Conservation (phyloP, 2,329 filamentous ascomycete species). For the Arthrobotrys pseudoclavata region DNA sequence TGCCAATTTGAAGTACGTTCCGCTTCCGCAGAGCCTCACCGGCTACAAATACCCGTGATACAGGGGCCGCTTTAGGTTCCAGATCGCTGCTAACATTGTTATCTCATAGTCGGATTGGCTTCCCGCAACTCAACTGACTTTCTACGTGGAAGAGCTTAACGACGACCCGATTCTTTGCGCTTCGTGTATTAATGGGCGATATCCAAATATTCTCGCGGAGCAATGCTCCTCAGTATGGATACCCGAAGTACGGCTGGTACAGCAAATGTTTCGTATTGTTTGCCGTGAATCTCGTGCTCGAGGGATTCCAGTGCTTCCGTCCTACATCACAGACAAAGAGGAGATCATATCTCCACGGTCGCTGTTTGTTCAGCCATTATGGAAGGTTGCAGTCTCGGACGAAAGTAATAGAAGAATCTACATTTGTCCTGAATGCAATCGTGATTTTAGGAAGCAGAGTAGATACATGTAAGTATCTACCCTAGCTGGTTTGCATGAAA, state of each 20-base stretch:
- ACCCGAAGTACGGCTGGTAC: not conserved
- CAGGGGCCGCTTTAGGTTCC: not conserved
- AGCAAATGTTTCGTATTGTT: constrained; percentile 53
- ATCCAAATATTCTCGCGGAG: constrained; percentile 48
- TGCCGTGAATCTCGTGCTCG: constrained; percentile 49
- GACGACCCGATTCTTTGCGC: constrained; percentile 53
- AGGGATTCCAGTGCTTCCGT: constrained; percentile 26
- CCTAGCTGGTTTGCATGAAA: not conserved
- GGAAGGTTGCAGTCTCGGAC: constrained; percentile 31
- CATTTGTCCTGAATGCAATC: constrained; percentile 48
- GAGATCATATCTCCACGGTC: constrained; percentile 54
- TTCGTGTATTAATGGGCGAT: constrained; percentile 30
- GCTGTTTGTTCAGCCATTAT: constrained; percentile 33
- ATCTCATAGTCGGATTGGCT: constrained; percentile 36
- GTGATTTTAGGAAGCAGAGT: constrained; percentile 53
- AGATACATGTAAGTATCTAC: constrained; percentile 47
- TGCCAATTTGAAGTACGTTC: constrained; percentile 32
- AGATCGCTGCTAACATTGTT: constrained; percentile 20
- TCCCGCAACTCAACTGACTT: constrained; percentile 48
- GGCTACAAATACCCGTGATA: constrained; percentile 6
- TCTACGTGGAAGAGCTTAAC: constrained; percentile 47
- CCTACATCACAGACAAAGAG: constrained; percentile 49
- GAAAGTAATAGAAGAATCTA: constrained; percentile 45
- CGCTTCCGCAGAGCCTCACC: constrained; percentile 15
- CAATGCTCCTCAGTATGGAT: constrained; percentile 44